Evolutionary conservation across 148 eudicot species (phyloP).

Genomic region (Pouteria glomerata): DNA sequence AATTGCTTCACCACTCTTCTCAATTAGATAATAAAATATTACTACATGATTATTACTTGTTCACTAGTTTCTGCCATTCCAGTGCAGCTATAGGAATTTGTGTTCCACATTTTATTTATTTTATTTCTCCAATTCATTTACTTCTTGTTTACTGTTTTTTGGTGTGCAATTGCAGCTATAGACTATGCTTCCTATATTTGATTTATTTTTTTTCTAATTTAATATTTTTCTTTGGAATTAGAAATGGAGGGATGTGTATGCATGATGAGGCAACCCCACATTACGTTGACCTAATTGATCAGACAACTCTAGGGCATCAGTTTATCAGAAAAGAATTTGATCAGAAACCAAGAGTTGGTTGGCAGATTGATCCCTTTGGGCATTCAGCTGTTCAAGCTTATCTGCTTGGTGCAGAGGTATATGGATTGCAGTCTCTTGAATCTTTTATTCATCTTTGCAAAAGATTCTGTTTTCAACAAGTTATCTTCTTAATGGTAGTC

Average conservation of each 20-base stretch:
- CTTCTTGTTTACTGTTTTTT: no score
- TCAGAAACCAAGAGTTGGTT: constrained; percentile 70
- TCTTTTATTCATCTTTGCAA: background rate
- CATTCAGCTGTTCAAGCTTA: constrained; percentile 91
- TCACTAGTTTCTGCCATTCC: background rate
- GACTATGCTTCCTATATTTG: background rate
- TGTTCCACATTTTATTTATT: no score
- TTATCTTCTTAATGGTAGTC: background rate
- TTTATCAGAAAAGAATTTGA: constrained; percentile 57
- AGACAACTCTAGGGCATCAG: constrained; percentile 68
- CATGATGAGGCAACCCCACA: constrained; percentile 83
- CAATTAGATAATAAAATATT: background rate
- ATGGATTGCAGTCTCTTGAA: background rate
- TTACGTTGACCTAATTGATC: constrained; percentile 75
- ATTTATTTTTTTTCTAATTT: background rate
- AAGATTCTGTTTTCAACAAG: background rate
- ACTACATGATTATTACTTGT: background rate
- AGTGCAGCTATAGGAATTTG: no score
- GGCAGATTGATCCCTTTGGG: constrained; percentile 90
- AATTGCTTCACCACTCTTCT: background rate
- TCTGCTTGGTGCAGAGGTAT: constrained; percentile 78
- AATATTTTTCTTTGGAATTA: constrained; percentile 13
- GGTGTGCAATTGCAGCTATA: background rate
- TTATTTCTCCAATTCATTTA: no score
- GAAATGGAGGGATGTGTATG: constrained; percentile 87